These are phyloP conservation scores for Elsinoe ampelina DNA, from an alignment of 2,329 filamentous ascomycete species.

Conservation along the genomic window DNA sequence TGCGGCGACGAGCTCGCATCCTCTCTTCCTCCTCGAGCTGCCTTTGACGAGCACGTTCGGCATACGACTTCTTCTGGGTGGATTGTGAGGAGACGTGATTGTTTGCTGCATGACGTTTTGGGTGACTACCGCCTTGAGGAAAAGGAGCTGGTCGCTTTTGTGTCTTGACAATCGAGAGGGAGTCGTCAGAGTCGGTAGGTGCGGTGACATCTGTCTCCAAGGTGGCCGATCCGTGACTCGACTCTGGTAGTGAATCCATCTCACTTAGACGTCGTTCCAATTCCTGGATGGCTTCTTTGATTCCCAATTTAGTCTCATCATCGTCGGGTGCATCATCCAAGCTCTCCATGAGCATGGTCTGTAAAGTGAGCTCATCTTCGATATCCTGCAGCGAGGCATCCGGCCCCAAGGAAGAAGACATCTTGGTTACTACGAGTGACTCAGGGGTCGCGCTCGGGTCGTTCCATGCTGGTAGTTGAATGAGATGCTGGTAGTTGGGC, in stretches of 20 bases:
- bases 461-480: background rate
- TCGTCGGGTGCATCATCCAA: conserved; percentile 26
- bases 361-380: conserved; percentile 28
- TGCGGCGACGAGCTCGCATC: conserved; percentile 15
- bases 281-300: conserved; percentile 19
- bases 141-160: background rate
- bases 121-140: background rate
- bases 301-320: conserved; percentile 20
- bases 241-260: conserved; percentile 11
- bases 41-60: conserved; percentile 7
- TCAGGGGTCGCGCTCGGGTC: background rate
- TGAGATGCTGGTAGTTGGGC: background rate
- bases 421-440: background rate
- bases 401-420: conserved; percentile 16
- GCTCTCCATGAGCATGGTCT: conserved; percentile 23
- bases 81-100: background rate
- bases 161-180: background rate
- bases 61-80: background rate
- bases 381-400: conserved; percentile 20
- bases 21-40: conserved; percentile 13
- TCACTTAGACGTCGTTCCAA: conserved; percentile 18
- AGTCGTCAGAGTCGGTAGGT: conserved; percentile 7
- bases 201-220: background rate
- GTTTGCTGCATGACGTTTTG: conserved; percentile 6
- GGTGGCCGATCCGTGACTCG: background rate